Base-by-base conservation (phyloP, 2,329 filamentous ascomycete genomes). In the Diaporthe capsici region DNA sequence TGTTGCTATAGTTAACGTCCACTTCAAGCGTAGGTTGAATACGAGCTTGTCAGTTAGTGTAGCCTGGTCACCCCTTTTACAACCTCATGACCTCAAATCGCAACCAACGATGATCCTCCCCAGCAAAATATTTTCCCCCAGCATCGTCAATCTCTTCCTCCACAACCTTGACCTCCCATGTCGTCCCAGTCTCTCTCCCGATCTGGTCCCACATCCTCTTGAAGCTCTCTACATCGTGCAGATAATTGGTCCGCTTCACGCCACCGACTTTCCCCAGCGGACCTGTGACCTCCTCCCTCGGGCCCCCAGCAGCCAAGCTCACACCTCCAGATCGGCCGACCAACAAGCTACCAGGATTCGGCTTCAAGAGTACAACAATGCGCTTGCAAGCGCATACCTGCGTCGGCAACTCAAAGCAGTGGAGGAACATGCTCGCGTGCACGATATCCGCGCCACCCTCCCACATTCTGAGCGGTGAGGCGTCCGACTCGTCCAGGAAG, bases 391-490 rank as follows among this genome's bases (percentile, higher is more conserved):
- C 57, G 12, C 57, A 22, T 2, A 42, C 22, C 10, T 61, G 57
- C 34, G 22, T 25, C 20, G 34, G 57, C 20, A 61, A 12, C 34
- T 61, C 57, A 20, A 61, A 61, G 22, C 57, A 61, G 34, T 61
- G 57, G 1, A 61, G 34, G 34, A 61, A 61, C 57, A 61, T 61
- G 57, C 57, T 61, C 17, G 57, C 34, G 22, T 61, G 57, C 22
- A 61, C 57, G 2, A 61, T 7, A 10, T 61, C 34, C 22, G 6
- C 57, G 0, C 2, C 34, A 12, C 34, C 57, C 57, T 42, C 20
- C 57, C 57, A 61, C 12, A 22, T 12, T 22, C 2, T 15, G 0
- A 61, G 57, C 10, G 57, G 57, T 4, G 57, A 39, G 20, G 34
- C 34, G 57, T 15, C 57, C 22, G 57, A 61, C 4, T 25, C 20